Base-by-base conservation (phyloP, 108 stramenopile genomes). In the Skeletonema menzelii region DNA sequence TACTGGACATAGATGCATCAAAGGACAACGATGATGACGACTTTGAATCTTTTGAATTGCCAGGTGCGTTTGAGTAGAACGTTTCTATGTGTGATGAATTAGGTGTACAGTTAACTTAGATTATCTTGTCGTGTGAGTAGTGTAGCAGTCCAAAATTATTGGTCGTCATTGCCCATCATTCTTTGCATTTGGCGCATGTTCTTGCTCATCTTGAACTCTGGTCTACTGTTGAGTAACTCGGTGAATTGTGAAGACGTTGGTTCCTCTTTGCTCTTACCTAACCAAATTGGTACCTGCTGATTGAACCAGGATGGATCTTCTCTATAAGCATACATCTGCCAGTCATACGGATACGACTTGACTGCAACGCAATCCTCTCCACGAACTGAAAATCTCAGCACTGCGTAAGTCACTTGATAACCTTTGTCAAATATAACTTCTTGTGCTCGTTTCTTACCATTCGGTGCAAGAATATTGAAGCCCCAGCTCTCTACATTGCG, bases 261-360 rank as follows among this genome's bases (percentile, higher is more conserved):
- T 67, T 93, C 89, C 15, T 86, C 82, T 60, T 70, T 56, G 44
- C 82, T 80, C 1, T 88, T 87, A 40, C 92, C 92, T 32, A 93
- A 75, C 67, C 85, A 88, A 17, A 91, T 70, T n/a, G 77, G 68
- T 19, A 67, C 63, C 65, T 87, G 79, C 20, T 37, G 56, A 15
- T 79, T 68, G 38, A 70, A 81, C 77, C 82, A 87, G 46, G 85
- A 78, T 8, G 82, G 85, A 59, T 87, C 86, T 69, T 94, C 93
- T 22, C 73, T 59, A 65, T 85, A 91, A 0, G 93, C 93, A 82
- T 87, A 94, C 35, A 94, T 65, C 75, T 94, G 90, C 93, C 93
- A 94, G 80, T 94, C 93, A 73, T 91, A 86, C 0, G 93, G 93
- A 82, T 91, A 94, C 11, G 84, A 84, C 46, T 94, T 94, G 31